Percentiles rank a stretch among this genome's conserved stretches.
Conservation (phyloP, 306 rosid genomes). For the Leucaena leucocephala region DNA sequence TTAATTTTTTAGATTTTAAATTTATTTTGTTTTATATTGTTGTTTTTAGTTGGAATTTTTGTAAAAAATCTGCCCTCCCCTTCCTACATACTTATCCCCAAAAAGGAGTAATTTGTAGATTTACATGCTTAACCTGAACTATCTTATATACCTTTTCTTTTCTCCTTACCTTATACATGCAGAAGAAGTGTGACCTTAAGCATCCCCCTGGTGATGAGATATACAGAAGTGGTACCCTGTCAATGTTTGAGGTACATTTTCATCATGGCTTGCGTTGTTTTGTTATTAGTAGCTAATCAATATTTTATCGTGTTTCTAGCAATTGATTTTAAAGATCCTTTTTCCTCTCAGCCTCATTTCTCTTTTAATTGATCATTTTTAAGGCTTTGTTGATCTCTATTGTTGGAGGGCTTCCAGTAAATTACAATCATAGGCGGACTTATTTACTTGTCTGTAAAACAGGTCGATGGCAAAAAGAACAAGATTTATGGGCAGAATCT, state of each 20-base stretch:
- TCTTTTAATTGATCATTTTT: background rate
- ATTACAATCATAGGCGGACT: background rate
- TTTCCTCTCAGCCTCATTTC: background rate
- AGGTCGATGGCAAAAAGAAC: conserved; percentile 99
- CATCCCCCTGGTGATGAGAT: conserved; percentile 99
- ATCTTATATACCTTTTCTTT: background rate
- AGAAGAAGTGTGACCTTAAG: conserved; percentile 99
- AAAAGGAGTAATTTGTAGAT: background rate
- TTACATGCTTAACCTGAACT: conserved; percentile 13
- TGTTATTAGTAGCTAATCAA: background rate
- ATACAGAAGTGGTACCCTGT: conserved; percentile 91
- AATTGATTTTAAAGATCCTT: background rate
- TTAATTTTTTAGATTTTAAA: background rate
- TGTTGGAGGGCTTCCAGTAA: background rate
- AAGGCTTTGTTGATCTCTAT: background rate
- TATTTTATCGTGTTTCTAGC: background rate
- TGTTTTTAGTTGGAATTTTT: background rate
- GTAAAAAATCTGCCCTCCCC: background rate
- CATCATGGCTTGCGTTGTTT: background rate
- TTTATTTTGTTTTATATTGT: background rate
- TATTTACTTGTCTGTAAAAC: conserved; percentile 41
- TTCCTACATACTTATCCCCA: background rate
- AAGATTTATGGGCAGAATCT: conserved; percentile 99
- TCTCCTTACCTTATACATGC: conserved; percentile 35
- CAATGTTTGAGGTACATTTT: conserved; percentile 91